Percentiles rank a stretch among this genome's conserved stretches.
These are phyloP conservation scores for Yamadazyma spencermartinsiae DNA, from an alignment of 1,139 yeast genomes.

Conservation along the genomic window DNA sequence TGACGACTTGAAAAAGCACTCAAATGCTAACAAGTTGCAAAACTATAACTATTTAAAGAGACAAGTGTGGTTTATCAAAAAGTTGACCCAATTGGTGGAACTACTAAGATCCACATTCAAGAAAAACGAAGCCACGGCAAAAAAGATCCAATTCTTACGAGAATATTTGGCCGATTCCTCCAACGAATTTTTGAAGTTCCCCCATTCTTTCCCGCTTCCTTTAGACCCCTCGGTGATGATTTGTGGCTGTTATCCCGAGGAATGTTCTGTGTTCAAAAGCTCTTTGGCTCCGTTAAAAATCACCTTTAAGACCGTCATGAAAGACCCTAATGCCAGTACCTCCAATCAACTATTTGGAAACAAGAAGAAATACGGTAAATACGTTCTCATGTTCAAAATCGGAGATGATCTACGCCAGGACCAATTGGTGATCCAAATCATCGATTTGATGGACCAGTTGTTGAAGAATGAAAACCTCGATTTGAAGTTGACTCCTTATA, in stretches of 20 bases:
- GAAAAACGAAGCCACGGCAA: slow-evolving; percentile 46
- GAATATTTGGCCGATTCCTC: slow-evolving; percentile 43
- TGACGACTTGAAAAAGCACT: slow-evolving; percentile 34
- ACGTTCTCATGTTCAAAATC: slow-evolving; percentile 87
- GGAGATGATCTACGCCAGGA: slow-evolving; percentile 98
- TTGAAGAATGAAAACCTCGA: slow-evolving; percentile 89
- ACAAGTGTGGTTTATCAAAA: slow-evolving; percentile 49
- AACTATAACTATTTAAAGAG: slow-evolving; percentile 41
- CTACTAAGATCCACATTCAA: slow-evolving; percentile 39
- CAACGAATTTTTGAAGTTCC: slow-evolving; percentile 41
- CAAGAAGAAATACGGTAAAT: slow-evolving; percentile 49
- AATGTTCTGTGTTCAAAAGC: slow-evolving; percentile 85
- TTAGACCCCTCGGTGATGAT: slow-evolving; percentile 67
- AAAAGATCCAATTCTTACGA: slow-evolving; percentile 41
- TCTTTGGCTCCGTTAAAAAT: slow-evolving; percentile 86
- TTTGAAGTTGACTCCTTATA: slow-evolving; percentile 82
- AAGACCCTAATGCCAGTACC: slow-evolving; percentile 20
- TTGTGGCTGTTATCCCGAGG: slow-evolving; percentile 76
- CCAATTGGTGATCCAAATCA: slow-evolving; percentile 91
- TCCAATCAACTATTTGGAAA: slow-evolving; percentile 35
- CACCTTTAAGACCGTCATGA: slow-evolving; percentile 61
- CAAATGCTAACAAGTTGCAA: slow-evolving; percentile 30
- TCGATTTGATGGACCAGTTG: slow-evolving; percentile 86
- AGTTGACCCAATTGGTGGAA: slow-evolving; percentile 42
- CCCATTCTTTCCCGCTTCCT: slow-evolving; percentile 66